Conservation (phyloP, 2,329 filamentous ascomycete genomes). For the Aschersonia sp. region DNA sequence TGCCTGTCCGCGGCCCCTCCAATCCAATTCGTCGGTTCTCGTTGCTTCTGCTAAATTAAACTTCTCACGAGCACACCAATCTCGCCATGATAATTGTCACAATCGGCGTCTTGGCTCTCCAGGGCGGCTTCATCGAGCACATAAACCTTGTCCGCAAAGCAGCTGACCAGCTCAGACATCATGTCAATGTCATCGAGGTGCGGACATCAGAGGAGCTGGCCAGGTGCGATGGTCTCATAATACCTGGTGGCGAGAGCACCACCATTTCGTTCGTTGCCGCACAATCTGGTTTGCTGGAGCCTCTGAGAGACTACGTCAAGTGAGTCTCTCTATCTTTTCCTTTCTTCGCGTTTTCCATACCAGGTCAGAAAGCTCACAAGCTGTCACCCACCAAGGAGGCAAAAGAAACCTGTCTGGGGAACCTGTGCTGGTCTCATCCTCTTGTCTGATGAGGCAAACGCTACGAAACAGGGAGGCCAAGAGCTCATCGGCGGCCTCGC, state of each 20-base stretch:
- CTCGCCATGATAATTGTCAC: constrained; percentile 23
- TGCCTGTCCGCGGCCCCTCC: too few species aligned
- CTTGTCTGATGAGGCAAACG: constrained; percentile 74
- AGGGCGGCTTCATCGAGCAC: constrained; percentile 90
- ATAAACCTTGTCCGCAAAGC: constrained; percentile 60
- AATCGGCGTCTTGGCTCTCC: constrained; percentile 57
- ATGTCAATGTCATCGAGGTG: constrained; percentile 60
- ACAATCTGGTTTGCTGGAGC: constrained; percentile 67
- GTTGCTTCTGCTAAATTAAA: too few species aligned
- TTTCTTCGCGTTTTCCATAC: neutral
- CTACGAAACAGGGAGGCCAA: constrained; percentile 81
- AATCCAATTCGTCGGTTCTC: too few species aligned
- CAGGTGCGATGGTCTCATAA: constrained; percentile 66
- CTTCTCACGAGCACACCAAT: neutral
- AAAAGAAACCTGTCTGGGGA: constrained; percentile 79
- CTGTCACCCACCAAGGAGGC: constrained; percentile 33
- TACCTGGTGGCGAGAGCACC: constrained; percentile 91
- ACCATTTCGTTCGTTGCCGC: constrained; percentile 80
- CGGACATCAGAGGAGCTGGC: constrained; percentile 59
- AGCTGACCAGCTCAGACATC: constrained; percentile 29
- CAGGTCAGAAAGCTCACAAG: neutral
- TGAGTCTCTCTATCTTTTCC: constrained; percentile 23
- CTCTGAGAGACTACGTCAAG: constrained; percentile 83
- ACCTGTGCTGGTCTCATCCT: constrained; percentile 92
- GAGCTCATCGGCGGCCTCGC: constrained; percentile 85